Evolutionary conservation across 2,329 filamentous ascomycete species (phyloP).

Genomic region (Mariannaea sp.): DNA sequence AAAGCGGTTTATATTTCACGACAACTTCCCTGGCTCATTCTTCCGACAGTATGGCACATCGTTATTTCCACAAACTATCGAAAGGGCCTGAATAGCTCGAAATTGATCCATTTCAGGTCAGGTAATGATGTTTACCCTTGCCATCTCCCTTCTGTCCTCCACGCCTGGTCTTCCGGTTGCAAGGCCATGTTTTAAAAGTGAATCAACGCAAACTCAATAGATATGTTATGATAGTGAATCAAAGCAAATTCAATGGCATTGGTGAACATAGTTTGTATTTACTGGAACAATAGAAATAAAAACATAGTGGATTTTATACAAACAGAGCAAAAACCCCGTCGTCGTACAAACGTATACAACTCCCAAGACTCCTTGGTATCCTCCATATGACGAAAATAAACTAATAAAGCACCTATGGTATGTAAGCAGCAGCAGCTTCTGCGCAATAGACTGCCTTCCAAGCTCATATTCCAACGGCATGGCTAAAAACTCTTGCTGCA

Average conservation of each 20-base stretch:
- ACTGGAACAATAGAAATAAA: no score
- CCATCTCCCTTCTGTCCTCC: no score
- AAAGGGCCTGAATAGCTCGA: neutral
- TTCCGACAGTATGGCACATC: neutral
- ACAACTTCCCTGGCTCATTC: conserved; percentile 13
- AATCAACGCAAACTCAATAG: no score
- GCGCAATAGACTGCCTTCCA: neutral
- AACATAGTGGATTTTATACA: no score
- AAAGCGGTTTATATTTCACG: conserved; percentile 16
- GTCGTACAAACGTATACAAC: conserved; percentile 2
- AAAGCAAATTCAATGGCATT: no score
- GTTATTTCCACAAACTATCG: conserved; percentile 3
- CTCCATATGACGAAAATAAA: no score
- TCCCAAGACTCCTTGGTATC: conserved; percentile 18
- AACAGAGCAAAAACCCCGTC: neutral
- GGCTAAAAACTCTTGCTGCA: conserved; percentile 84
- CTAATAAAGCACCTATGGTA: neutral
- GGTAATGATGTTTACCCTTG: neutral
- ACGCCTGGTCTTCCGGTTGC: no score
- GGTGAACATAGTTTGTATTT: no score
- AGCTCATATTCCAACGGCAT: conserved; percentile 65
- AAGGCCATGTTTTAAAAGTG: no score
- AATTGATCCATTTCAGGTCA: neutral
- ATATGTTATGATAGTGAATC: no score
- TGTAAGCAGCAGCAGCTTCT: no score